Base-by-base conservation (phyloP, 73 alveolate genomes). In the Paramecium sonneborni region DNA sequence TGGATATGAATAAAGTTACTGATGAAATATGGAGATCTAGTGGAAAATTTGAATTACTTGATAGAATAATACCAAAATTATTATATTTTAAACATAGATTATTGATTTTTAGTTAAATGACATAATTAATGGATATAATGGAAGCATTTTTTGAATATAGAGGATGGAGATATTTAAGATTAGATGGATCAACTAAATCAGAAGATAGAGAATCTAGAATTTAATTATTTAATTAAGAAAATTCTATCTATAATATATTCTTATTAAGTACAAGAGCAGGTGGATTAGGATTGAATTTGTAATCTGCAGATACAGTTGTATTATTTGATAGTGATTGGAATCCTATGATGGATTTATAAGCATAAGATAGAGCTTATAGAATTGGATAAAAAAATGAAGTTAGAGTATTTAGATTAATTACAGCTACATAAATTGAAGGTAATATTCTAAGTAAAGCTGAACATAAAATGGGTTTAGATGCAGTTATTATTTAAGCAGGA, bases 301-400 rank as follows among this genome's bases (percentile, higher is more conserved):
- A 98, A 93, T 96, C 99, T 10, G 99, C 99, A 15, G 99, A 98
- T 95, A 97, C 99, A n/a, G 99, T 97, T 14, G 95, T 97, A 46
- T 95, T 97, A 9, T 98, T 97, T 92, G 99, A 98, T 92, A 95
- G 99, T 41, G 99, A 98, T 92, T 98, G 99, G 99, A 98, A 98
- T 89, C 99, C 99, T 1, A 97, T 95, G 93, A 97, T 97, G 99
- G 99, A 98, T 95, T 96, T 97, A 41, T 97, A 98, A 84, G 99
- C 99, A 14, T 96, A 97, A 74, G 99, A 97, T 68, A 93, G 99
- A 79, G 99, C 99, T 3, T 99, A 98, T 95, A 98, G 99, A 96
- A 97, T 98, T 35, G 99, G 99, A 2, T 97, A 98, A 90, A 97
- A 96, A 90, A 96, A 96, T 76, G 99, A 98, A 88, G 99, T 98